Percentiles rank a stretch among this genome's conserved stretches.
phyloP scores from a whole-genome alignment of 177 flowering plant genomes.

The Vitis hybrid region DNA sequence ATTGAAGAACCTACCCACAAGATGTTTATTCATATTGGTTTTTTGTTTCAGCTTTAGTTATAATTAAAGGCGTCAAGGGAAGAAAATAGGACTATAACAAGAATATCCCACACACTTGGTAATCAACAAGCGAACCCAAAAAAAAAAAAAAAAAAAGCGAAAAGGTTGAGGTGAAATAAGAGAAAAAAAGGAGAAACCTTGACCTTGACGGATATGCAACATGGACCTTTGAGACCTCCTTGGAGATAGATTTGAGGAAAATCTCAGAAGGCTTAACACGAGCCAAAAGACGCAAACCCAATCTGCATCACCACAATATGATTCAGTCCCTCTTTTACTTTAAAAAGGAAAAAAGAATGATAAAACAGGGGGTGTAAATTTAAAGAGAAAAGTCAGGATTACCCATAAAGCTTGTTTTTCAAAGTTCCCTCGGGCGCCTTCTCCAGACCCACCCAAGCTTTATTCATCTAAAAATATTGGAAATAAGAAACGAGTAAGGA shows the following conservation, averaged over 20 bases:
- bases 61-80: too few species aligned
- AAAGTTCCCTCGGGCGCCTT: slow-evolving; percentile 75
- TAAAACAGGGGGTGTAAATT: neutral
- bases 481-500: neutral
- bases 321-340: neutral
- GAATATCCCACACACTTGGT: too few species aligned
- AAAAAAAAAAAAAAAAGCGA: neutral
- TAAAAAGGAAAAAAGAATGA: neutral
- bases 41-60: too few species aligned
- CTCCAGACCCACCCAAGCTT: slow-evolving; percentile 71
- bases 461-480: slow-evolving; percentile 62
- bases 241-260: slow-evolving; percentile 81
- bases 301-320: slow-evolving; percentile 30
- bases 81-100: too few species aligned
- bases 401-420: slow-evolving; percentile 83
- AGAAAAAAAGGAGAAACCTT: slow-evolving; percentile 8
- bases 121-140: too few species aligned
- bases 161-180: neutral
- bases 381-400: neutral
- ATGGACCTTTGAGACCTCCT: slow-evolving; percentile 67
- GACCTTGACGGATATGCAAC: slow-evolving; percentile 76
- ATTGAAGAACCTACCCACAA: too few species aligned
- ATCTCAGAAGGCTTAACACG: slow-evolving; percentile 90
- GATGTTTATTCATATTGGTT: too few species aligned
- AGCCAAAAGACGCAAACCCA: slow-evolving; percentile 72